A percentile compares a stretch with the other conserved stretches of the same genome.
Conservation (phyloP, 1,284 basidiomycete species). For the Fereydounia khargensis region DNA sequence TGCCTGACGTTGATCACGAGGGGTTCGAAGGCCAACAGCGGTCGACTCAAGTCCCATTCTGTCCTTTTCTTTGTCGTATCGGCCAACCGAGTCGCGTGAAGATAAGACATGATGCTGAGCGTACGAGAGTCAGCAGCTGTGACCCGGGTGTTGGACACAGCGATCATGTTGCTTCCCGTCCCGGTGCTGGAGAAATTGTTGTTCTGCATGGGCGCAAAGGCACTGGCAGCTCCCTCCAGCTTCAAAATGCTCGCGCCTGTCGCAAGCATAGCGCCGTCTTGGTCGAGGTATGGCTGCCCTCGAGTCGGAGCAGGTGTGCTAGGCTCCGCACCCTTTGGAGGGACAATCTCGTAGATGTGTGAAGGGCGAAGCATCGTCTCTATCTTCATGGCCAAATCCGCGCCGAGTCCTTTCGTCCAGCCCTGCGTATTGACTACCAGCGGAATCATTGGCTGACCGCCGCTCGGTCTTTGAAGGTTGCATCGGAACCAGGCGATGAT, state of each 20-base stretch:
- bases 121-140: conserved; percentile 35
- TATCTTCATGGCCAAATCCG: conserved; percentile 72
- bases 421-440: conserved; percentile 94
- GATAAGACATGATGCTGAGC: conserved; percentile 29
- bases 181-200: not conserved
- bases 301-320: conserved; percentile 6
- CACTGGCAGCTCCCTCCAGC: conserved; percentile 4
- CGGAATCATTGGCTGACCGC: conserved; percentile 60
- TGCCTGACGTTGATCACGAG: conserved; percentile 61
- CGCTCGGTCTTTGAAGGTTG: conserved; percentile 9
- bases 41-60: conserved; percentile 69
- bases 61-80: conserved; percentile 1
- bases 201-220: not conserved
- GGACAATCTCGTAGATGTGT: conserved; percentile 64
- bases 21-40: conserved; percentile 63
- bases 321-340: conserved; percentile 6
- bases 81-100: conserved; percentile 36
- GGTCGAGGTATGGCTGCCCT: conserved; percentile 17
- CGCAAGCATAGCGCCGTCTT: conserved; percentile 17
- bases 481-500: conserved; percentile 66
- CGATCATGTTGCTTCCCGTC: not conserved
- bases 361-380: conserved; percentile 69
- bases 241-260: conserved; percentile 14
- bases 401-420: conserved; percentile 91
- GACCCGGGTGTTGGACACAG: conserved; percentile 9